These are phyloP conservation scores for Colletotrichum noveboracense DNA, from an alignment of 2,329 filamentous ascomycete genomes.

Conservation along the genomic window DNA sequence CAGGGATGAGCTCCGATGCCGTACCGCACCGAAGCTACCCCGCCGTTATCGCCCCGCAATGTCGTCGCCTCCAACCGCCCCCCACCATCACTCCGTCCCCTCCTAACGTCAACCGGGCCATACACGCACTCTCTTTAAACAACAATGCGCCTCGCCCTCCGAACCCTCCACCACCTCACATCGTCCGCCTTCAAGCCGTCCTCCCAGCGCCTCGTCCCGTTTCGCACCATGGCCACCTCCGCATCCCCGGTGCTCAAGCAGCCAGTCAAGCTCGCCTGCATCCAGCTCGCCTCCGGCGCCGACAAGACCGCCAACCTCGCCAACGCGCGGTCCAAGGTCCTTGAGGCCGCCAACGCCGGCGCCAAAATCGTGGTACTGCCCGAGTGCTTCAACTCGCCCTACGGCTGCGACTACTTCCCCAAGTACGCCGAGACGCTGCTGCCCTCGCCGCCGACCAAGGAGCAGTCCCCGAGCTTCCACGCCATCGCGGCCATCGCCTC, in stretches of 20 bases:
- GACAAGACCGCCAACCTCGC: constrained; percentile 87
- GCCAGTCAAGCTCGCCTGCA: constrained; percentile 78
- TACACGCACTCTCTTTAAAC: neutral
- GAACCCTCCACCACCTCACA: neutral
- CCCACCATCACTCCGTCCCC: neutral
- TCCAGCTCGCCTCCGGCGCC: constrained; percentile 80
- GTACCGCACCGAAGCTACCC: constrained; percentile 10
- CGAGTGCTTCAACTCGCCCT: constrained; percentile 99
- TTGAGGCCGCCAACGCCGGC: constrained; percentile 77
- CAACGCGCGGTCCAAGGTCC: constrained; percentile 81
- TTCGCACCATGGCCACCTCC: constrained; percentile 25
- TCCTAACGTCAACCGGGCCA: neutral
- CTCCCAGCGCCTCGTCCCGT: constrained; percentile 2
- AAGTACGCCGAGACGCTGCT: constrained; percentile 88
- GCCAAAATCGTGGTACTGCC: constrained; percentile 90
- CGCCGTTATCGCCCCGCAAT: constrained; percentile 12
- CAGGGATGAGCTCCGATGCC: constrained; percentile 12
- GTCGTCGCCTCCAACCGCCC: neutral
- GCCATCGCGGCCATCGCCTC: constrained; percentile 80
- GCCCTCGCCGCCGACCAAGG: constrained; percentile 73
- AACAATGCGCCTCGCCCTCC: constrained; percentile 15
- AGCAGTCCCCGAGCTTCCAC: constrained; percentile 83
- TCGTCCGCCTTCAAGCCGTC: neutral
- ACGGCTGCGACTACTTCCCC: constrained; percentile 89
- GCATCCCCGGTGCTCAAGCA: constrained; percentile 66